phyloP scores from a whole-genome alignment of 2,329 filamentous ascomycete genomes.

The Akanthomyces uredinophilus region DNA sequence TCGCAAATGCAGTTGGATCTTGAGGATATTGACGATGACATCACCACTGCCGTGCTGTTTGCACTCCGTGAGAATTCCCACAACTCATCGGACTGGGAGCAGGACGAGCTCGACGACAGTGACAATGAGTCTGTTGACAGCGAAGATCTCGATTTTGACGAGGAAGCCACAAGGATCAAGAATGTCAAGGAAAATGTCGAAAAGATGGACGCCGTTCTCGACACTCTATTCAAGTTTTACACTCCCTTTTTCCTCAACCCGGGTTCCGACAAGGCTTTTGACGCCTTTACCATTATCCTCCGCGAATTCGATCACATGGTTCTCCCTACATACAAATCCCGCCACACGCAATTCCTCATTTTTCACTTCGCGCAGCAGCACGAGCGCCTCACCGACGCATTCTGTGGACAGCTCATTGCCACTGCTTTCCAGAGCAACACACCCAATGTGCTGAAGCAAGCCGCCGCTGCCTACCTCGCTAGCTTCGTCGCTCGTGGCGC shows the following conservation, averaged over 20 bases:
- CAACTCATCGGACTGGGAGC: conserved; percentile 35
- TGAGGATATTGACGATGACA: conserved; percentile 86
- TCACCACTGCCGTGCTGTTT: conserved; percentile 66
- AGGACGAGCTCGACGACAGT: conserved; percentile 51
- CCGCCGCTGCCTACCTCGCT: conserved; percentile 85
- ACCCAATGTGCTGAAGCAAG: conserved; percentile 70
- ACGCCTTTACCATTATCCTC: conserved; percentile 72
- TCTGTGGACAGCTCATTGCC: conserved; percentile 65
- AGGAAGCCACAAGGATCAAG: conserved; percentile 59
- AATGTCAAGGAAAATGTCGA: conserved; percentile 75
- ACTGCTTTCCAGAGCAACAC: conserved; percentile 53
- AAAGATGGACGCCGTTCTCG: conserved; percentile 87
- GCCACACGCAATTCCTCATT: conserved; percentile 90
- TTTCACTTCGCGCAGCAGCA: conserved; percentile 92
- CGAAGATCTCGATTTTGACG: conserved; percentile 62
- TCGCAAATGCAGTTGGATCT: conserved; percentile 92
- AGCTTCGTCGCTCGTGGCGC: conserved; percentile 91
- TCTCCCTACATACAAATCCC: conserved; percentile 82
- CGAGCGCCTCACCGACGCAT: conserved; percentile 71
- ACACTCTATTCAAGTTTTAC: conserved; percentile 82
- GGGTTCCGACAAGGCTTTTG: conserved; percentile 62
- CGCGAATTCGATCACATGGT: conserved; percentile 84
- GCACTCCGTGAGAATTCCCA: conserved; percentile 32
- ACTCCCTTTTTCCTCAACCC: conserved; percentile 65
- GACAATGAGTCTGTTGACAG: conserved; percentile 66